These are phyloP conservation scores for Bolboschoenus planiculmis DNA, from an alignment of 176 grass and related monocot species.

Conservation along the genomic window DNA sequence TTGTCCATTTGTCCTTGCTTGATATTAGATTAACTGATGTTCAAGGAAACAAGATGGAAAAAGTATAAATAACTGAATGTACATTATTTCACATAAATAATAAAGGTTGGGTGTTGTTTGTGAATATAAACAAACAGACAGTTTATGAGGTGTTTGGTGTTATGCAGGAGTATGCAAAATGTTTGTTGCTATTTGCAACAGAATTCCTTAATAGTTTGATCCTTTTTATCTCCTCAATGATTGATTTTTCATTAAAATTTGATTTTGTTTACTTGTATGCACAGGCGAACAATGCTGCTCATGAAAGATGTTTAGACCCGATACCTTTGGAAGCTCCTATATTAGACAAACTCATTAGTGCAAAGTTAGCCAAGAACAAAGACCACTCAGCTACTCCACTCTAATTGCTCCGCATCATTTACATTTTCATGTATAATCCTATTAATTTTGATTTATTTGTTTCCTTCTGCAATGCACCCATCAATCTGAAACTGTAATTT, in stretches of 20 bases:
- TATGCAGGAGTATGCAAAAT: neutral
- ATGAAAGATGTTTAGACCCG: conserved; percentile 94
- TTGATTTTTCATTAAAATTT: neutral
- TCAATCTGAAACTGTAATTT: neutral
- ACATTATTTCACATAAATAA: neutral
- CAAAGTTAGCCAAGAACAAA: conserved; percentile 70
- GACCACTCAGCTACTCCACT: conserved; percentile 38
- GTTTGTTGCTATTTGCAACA: neutral
- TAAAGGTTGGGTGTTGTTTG: neutral
- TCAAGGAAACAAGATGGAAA: neutral
- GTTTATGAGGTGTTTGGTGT: neutral
- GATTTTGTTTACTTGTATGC: conserved; percentile 14
- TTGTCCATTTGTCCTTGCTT: too few species aligned
- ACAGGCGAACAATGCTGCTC: conserved; percentile 90
- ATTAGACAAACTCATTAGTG: conserved; percentile 85
- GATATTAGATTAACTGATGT: too few species aligned
- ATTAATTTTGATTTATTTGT: neutral
- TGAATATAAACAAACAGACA: too few species aligned
- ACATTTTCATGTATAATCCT: neutral
- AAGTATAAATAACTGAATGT: neutral
- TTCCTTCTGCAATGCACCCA: neutral
- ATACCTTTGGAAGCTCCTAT: conserved; percentile 91
- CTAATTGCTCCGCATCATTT: neutral
- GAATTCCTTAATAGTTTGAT: neutral
- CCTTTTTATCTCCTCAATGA: neutral